Base-by-base conservation (phyloP, 1,284 basidiomycete genomes). In the Ustilago hordei region DNA sequence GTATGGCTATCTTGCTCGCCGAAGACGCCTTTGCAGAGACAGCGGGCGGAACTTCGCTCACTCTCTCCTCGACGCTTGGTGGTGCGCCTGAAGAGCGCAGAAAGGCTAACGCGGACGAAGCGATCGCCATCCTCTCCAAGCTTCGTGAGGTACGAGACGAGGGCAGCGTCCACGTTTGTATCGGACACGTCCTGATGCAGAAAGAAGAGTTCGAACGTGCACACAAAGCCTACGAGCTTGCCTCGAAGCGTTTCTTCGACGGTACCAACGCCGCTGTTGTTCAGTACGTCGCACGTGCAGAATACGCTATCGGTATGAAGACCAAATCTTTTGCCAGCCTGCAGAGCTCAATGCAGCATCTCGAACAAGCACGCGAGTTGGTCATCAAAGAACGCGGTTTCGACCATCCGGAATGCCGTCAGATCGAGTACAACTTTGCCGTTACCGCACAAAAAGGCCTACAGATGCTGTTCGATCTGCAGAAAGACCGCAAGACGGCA, bases 141-240 rank as follows among this genome's bases (percentile, higher is more conserved):
- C 73, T 85, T 57, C 81, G 83, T 67, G 84, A 85, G 64, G 78
- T 84, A 35, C 78, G 81, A 23, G 78, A 84, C 55, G 84, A 84
- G 47, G 80, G 75, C 19, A 84, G 83, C 70, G 84, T 86, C 28
- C 80, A 83, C 56, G 75, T 86, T n/a, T 84, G 84, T 66, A 77
- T 81, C 54, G 84, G 84, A 32, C 84, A 86, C 60, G 81, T 81
- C 35, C 78, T 83, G n/a, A 84, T 84, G 82, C 69, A 76, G 63
- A 78, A 81, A 64, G 81, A 81, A 32, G 84, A 85, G 57, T 82
- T 70, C 50, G 82, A 85, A 50, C 77, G 84, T 12, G 81, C 84
- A 7, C 66, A 75, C 61, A 81, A 83, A 72, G 76, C 78, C 60
- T 85, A 84, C 69, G 83, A 85, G 62, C 68, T 83, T 8, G 84